Percentiles rank a stretch among this genome's conserved stretches.
Conservation (phyloP, 148 eudicot species). For the Diospyros lotus region DNA sequence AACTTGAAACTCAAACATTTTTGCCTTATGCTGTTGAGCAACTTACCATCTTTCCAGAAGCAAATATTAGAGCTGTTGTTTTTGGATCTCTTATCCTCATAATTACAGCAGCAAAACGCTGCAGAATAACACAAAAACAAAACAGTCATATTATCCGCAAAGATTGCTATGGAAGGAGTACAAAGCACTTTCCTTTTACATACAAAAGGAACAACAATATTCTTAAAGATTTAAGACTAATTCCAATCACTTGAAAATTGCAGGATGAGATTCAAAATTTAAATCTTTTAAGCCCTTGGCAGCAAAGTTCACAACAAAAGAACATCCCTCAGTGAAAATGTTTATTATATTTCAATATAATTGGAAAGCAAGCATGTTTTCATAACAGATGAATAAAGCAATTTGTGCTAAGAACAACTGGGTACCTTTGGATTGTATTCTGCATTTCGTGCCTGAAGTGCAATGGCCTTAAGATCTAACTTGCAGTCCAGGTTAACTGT, state of each 20-base stretch:
- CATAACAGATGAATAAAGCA: neutral
- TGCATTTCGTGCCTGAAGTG: conserved; percentile 83
- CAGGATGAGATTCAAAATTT: neutral
- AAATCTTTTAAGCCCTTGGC: neutral
- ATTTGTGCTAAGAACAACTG: neutral
- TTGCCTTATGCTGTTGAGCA: neutral
- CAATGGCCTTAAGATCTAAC: conserved; percentile 79
- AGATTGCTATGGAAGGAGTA: neutral
- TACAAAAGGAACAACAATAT: neutral
- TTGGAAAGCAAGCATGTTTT: neutral
- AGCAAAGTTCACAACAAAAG: neutral
- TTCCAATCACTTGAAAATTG: neutral
- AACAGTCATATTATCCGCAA: neutral
- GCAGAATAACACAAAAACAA: conserved; percentile 6
- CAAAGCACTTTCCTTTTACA: neutral
- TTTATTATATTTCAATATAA: neutral
- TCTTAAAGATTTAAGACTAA: neutral
- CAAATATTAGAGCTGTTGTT: conserved; percentile 83
- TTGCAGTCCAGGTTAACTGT: conserved; percentile 87
- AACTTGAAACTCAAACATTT: neutral
- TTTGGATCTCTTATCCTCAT: conserved; percentile 95
- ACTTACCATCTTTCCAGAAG: conserved; percentile 91
- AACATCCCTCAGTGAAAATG: neutral
- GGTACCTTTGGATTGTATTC: conserved; percentile 87
- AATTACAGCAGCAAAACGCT: conserved; percentile 98